Evolutionary conservation across 2,329 filamentous ascomycete genomes (phyloP).

Genomic region (Botrytis hyacinthi): DNA sequence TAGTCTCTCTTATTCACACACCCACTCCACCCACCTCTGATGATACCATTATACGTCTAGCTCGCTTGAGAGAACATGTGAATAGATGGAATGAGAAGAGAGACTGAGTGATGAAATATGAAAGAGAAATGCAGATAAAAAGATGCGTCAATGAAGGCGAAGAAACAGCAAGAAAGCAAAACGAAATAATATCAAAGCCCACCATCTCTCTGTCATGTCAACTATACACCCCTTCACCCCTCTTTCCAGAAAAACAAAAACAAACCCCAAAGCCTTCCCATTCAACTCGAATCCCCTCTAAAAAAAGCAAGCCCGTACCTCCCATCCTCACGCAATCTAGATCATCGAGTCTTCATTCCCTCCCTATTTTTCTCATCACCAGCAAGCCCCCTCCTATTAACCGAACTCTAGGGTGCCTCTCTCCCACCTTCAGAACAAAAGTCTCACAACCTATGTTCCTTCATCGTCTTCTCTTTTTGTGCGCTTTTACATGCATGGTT

Average conservation of each 20-base stretch:
- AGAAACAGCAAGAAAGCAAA: too few relatives aligned
- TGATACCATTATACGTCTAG: too few relatives aligned
- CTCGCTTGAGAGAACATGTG: too few relatives aligned
- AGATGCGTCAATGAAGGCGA: too few relatives aligned
- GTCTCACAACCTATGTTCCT: accelerated
- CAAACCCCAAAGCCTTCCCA: background rate
- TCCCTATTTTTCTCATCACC: background rate
- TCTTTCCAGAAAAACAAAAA: background rate
- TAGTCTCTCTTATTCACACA: too few relatives aligned
- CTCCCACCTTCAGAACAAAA: background rate
- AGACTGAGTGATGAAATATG: too few relatives aligned
- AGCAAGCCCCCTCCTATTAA: background rate
- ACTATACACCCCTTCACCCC: background rate
- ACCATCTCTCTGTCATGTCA: background rate
- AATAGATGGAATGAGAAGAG: too few relatives aligned
- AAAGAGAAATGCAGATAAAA: too few relatives aligned
- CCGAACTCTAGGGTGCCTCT: background rate
- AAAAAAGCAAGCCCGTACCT: background rate
- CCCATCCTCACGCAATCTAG: background rate
- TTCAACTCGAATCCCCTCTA: background rate
- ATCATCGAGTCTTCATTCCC: background rate
- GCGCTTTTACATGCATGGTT: background rate
- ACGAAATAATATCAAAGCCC: too few relatives aligned
- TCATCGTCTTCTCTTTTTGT: background rate
- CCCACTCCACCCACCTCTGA: too few relatives aligned